Evolutionary conservation across 78 protist genomes (phyloP).

Genomic region (Dictyostelium purpureum): DNA sequence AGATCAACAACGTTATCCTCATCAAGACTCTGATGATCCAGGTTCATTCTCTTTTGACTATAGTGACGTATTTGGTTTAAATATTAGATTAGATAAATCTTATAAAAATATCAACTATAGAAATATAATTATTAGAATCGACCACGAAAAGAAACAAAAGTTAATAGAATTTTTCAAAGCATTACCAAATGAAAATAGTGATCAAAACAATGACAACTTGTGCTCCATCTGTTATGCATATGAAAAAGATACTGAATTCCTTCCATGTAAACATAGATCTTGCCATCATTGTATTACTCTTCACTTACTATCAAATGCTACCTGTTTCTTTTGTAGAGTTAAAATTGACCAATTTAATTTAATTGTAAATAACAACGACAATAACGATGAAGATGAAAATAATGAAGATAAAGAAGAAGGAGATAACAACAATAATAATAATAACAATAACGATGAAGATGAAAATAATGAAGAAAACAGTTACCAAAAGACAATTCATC

Average conservation of each 20-base stretch:
- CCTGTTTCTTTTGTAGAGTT: constrained; percentile 21
- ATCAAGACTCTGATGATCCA: background rate
- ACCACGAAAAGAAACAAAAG: no score
- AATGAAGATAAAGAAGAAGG: background rate
- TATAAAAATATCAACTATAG: no score
- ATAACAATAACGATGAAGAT: background rate
- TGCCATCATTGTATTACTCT: constrained; percentile 28
- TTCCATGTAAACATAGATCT: constrained; percentile 19
- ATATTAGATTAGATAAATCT: no score
- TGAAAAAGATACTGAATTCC: background rate
- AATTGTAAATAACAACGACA: background rate
- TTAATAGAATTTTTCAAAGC: background rate
- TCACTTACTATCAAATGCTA: background rate
- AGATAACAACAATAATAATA: background rate
- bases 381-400: background rate
- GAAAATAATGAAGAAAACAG: background rate
- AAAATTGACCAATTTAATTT: background rate
- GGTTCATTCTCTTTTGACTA: no score
- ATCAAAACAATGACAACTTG: background rate
- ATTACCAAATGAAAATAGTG: background rate
- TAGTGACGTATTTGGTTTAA: no score
- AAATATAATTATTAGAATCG: no score
- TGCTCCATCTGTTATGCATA: constrained; percentile 7
- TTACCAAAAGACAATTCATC: background rate
- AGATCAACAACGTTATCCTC: background rate